Conservation (phyloP, 2,329 filamentous ascomycete species). For the Aspergillus eucalypticola region DNA sequence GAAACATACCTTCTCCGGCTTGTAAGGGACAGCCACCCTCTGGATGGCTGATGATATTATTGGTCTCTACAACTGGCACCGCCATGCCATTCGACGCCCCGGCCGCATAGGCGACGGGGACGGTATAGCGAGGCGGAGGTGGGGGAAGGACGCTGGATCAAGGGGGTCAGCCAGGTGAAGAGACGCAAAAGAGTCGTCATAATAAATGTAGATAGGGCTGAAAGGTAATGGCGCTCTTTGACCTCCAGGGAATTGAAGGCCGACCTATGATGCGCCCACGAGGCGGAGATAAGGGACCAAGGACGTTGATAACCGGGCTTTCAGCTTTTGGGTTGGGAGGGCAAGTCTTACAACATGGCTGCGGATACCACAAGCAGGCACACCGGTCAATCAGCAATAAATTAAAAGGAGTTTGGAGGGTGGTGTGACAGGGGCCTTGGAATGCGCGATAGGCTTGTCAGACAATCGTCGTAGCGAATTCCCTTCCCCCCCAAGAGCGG, state of each 20-base stretch:
- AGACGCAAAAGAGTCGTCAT: constrained; percentile 12
- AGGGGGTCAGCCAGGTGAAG: constrained; percentile 18
- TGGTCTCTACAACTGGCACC: constrained; percentile 84
- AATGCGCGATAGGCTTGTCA: constrained; percentile 12
- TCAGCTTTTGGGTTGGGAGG: not conserved
- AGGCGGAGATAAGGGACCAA: constrained; percentile 7
- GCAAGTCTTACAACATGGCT: constrained; percentile 28
- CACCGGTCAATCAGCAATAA: constrained; percentile 1
- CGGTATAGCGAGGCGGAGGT: constrained; percentile 81
- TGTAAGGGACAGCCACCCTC: constrained; percentile 86
- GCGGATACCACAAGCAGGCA: constrained; percentile 7
- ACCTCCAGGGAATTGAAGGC: not conserved
- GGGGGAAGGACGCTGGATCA: constrained; percentile 73
- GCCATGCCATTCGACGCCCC: constrained; percentile 67
- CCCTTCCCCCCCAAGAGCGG: constrained; percentile 11
- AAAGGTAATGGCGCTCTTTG: not conserved
- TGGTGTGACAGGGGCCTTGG: constrained; percentile 3
- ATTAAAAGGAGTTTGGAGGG: constrained; percentile 1
- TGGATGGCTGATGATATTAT: constrained; percentile 81
- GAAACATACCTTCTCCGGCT: constrained; percentile 77
- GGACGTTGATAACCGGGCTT: not conserved
- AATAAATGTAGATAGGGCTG: not conserved
- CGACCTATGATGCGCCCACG: not conserved
- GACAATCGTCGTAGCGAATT: constrained; percentile 11
- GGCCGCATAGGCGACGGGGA: constrained; percentile 70